Base-by-base conservation (phyloP, 2,329 filamentous ascomycete species). In the Knufia fluminis region DNA sequence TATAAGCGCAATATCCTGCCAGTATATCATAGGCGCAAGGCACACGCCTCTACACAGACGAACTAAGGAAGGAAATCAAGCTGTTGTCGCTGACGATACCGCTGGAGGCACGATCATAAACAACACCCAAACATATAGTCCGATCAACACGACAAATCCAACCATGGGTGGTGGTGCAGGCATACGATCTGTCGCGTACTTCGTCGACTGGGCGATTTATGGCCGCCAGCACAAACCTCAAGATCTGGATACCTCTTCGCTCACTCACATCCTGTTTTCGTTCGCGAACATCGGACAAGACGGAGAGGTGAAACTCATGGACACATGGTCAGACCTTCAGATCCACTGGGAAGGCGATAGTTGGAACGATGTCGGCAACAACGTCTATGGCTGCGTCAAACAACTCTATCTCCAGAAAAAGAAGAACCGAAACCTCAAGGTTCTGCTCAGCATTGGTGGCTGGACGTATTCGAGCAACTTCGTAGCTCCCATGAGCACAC, bases 251-350 rank as follows among this genome's bases (percentile, higher is more conserved):
- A 80, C 76, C 2, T 78, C 89, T 48, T 84, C 86, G 49, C 77
- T 96, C 36, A 97, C 90, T 0, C 91, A 97, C 62, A 69, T 97
- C 3, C 79, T 96, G 14, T 96, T 96, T 60, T 77, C 90, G 14
- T 97, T 97, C 68, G 91, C 87, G 62, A 94, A 96, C 64, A 79
- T 95, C 51, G 77, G 79, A 3, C 75, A 82, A 2, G 86, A 91
- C 2, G 91, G 91, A 44, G 86, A 94, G 67, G 88, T 94, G 66
- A 85, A 75, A 61, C 71, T 86, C 6, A 82, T 78, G 1, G 86
- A 92, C 59, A 67, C 71, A 1, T 89, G 77, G 64, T 76, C 85
- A 20, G 86, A 90, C 46, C 59, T 69, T 1, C 72, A 88, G 47
- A 86, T 84, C 60, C 82, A 80, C 60, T 90, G 86, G 59, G 66